These are phyloP conservation scores for Fusarium pseudonygamai DNA, from an alignment of 2,329 filamentous ascomycete genomes.

Conservation along the genomic window DNA sequence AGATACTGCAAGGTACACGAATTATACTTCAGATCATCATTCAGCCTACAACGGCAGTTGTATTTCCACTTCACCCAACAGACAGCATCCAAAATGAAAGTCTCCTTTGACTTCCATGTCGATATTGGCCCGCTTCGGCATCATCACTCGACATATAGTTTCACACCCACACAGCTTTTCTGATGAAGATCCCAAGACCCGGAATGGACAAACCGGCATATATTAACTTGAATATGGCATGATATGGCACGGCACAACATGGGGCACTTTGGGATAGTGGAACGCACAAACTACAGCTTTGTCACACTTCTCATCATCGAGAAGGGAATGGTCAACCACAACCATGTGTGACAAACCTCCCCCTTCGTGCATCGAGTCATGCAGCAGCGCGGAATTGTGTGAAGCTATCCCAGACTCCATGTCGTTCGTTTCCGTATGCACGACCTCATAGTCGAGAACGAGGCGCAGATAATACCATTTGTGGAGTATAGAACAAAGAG, in stretches of 20 bases:
- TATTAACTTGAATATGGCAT: conserved; percentile 25
- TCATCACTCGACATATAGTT: conserved; percentile 20
- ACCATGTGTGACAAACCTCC: conserved; percentile 35
- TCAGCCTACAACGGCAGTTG: conserved; percentile 24
- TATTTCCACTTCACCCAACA: conserved; percentile 32
- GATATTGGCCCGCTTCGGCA: conserved; percentile 13
- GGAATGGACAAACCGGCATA: conserved; percentile 30
- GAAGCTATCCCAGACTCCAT: conserved; percentile 26
- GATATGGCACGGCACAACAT: conserved; percentile 36
- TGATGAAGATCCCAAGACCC: conserved; percentile 22
- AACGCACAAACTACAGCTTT: conserved; percentile 20
- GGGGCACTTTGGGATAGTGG: conserved; percentile 13
- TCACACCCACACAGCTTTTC: conserved; percentile 25
- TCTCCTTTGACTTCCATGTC: conserved; percentile 15
- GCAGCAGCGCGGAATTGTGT: conserved; percentile 36
- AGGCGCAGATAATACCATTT: conserved; percentile 8
- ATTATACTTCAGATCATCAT: conserved; percentile 7
- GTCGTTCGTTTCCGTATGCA: conserved; percentile 23
- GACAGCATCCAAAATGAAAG: background rate
- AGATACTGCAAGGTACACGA: conserved; percentile 34
- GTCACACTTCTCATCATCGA: conserved; percentile 23
- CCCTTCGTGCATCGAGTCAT: conserved; percentile 33
- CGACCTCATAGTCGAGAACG: conserved; percentile 8
- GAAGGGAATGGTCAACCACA: conserved; percentile 27
- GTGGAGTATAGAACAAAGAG: conserved; percentile 25